phyloP scores from a whole-genome alignment of 495 filamentous ascomycete genomes.

The Trichocladium antarcticum region DNA sequence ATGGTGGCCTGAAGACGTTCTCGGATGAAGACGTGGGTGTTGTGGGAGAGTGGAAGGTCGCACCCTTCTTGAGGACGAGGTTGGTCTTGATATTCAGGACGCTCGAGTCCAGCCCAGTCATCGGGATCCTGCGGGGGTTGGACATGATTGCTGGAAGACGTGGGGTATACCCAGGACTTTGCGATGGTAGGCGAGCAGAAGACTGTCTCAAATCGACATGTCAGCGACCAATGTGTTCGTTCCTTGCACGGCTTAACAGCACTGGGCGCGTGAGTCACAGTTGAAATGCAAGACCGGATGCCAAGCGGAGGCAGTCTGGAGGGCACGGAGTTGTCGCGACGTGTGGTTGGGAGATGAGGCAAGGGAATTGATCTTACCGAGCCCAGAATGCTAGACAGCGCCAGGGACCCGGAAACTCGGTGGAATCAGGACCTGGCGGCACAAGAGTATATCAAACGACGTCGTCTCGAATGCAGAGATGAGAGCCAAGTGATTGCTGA shows the following conservation, averaged over 20 bases:
- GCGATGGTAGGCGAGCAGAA: slow-evolving; percentile 12
- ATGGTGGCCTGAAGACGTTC: slow-evolving; percentile 37
- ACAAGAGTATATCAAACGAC: neutral
- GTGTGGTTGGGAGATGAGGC: neutral
- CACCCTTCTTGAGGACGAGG: slow-evolving; percentile 48
- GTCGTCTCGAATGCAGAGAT: too few species aligned
- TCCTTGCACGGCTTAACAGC: slow-evolving; percentile 15
- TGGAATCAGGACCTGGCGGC: slow-evolving; percentile 7
- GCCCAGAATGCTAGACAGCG: neutral
- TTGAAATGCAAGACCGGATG: slow-evolving; percentile 14
- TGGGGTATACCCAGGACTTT: slow-evolving; percentile 24
- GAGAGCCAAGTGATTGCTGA: too few species aligned
- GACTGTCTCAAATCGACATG: slow-evolving; percentile 17
- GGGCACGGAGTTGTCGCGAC: neutral
- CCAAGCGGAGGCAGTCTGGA: neutral
- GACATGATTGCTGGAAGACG: slow-evolving; percentile 35
- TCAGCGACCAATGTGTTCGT: slow-evolving; percentile 20
- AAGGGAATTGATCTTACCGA: neutral
- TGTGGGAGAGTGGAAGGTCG: slow-evolving; percentile 50
- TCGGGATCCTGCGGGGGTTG: slow-evolving; percentile 42
- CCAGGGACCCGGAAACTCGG: neutral
- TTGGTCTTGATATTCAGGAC: slow-evolving; percentile 41
- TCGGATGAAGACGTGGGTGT: slow-evolving; percentile 37
- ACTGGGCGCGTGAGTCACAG: slow-evolving; percentile 25
- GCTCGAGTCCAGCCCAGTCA: slow-evolving; percentile 36